Evolutionary conservation across 192 early-diverging fungal species (phyloP).

Genomic region (Cetraspora pellucida): DNA sequence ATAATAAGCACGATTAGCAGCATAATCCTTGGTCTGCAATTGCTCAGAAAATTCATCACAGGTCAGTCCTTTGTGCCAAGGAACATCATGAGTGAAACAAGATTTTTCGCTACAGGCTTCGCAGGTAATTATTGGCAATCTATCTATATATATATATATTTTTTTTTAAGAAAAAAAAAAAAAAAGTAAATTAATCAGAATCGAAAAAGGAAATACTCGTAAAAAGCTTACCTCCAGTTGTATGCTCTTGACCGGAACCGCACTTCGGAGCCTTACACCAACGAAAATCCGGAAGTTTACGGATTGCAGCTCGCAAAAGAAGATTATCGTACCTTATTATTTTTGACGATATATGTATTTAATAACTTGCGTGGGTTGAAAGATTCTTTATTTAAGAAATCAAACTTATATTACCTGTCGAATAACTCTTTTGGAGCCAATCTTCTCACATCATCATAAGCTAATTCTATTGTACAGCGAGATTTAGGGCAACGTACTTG

Average conservation of each 20-base stretch:
- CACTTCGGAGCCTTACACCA: constrained; percentile 29
- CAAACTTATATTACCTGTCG: constrained; percentile 14
- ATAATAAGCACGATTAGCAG: constrained; percentile 24
- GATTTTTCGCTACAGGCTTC: constrained; percentile 16
- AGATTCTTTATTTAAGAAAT: too few species aligned
- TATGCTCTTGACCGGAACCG: constrained; percentile 26
- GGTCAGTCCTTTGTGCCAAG: constrained; percentile 15
- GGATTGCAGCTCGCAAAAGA: constrained; percentile 3
- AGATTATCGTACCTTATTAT: constrained; percentile 10
- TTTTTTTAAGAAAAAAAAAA: too few species aligned
- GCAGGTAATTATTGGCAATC: constrained; percentile 18
- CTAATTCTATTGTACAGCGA: neutral
- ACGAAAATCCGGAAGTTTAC: constrained; percentile 22
- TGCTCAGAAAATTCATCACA: constrained; percentile 9
- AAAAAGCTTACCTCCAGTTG: constrained; percentile 16
- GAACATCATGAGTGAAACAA: constrained; percentile 28
- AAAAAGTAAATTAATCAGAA: neutral
- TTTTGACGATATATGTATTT: neutral
- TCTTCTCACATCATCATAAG: constrained; percentile 18
- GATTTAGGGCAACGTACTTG: constrained; percentile 15
- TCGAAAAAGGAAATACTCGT: neutral
- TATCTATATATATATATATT: too few species aligned
- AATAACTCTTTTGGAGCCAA: constrained; percentile 1
- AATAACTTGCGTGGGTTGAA: neutral
- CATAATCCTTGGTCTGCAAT: neutral